These are phyloP conservation scores for Camellia lanceoleosa DNA, from an alignment of 148 eudicot species.

Conservation along the genomic window DNA sequence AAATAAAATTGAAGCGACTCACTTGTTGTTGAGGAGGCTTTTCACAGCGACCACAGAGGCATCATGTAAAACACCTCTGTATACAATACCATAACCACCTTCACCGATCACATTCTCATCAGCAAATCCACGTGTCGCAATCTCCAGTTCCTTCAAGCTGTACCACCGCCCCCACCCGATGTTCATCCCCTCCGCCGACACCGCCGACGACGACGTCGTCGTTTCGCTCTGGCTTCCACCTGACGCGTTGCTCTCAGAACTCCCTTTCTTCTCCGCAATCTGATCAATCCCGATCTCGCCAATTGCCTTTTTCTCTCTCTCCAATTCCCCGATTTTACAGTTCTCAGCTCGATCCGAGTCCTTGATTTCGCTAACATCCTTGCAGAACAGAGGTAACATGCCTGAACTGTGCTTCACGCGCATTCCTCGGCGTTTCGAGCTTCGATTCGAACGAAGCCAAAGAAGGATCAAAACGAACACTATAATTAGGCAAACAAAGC, in stretches of 20 bases:
- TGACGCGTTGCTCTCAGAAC: slow-evolving; percentile 41
- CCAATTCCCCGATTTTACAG: slow-evolving; percentile 10
- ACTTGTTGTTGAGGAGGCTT: slow-evolving; percentile 80
- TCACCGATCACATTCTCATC: slow-evolving; percentile 76
- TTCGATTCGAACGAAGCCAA: slow-evolving; percentile 31
- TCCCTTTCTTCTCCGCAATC: slow-evolving; percentile 26
- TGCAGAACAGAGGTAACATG: slow-evolving; percentile 45
- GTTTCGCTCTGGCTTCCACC: slow-evolving; percentile 49
- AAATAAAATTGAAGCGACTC: slow-evolving; percentile 22
- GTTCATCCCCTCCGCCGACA: slow-evolving; percentile 40
- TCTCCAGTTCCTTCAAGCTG: slow-evolving; percentile 66
- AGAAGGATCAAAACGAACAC: slow-evolving; percentile 29
- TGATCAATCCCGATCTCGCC: slow-evolving; percentile 31
- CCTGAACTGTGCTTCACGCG: slow-evolving; percentile 41
- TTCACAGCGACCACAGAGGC: slow-evolving; percentile 85
- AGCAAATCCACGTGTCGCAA: slow-evolving; percentile 64
- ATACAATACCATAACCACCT: slow-evolving; percentile 91
- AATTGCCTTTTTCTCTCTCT: slow-evolving; percentile 32
- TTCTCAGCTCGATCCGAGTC: slow-evolving; percentile 20
- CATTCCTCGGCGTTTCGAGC: slow-evolving; percentile 24
- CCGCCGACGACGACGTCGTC: slow-evolving; percentile 38
- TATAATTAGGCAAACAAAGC: slow-evolving; percentile 19
- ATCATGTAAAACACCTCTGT: slow-evolving; percentile 72
- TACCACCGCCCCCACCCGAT: slow-evolving; percentile 95
- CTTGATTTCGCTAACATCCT: slow-evolving; percentile 26